A percentile compares a stretch with the other conserved stretches of the same genome.
phyloP scores from a whole-genome alignment of 257 asterid genomes.

The Jasminum sambac region DNA sequence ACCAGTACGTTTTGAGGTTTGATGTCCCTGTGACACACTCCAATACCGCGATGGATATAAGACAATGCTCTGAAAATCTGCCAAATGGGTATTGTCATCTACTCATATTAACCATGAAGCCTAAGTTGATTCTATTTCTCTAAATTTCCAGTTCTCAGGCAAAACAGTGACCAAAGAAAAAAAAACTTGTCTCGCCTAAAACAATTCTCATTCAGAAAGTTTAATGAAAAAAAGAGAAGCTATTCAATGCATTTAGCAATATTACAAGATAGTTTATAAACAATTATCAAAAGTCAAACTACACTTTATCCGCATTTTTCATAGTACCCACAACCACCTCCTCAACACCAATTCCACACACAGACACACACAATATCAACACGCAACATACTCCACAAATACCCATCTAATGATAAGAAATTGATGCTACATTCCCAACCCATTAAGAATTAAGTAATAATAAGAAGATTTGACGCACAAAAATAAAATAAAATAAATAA shows the following conservation, averaged over 20 bases:
- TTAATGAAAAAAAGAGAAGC: no score
- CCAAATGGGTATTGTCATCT: constrained; percentile 25
- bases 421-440: neutral
- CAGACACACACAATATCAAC: neutral
- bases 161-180: neutral
- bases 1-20: constrained; percentile 98
- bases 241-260: no score
- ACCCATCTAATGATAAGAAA: neutral
- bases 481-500: no score
- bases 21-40: constrained; percentile 98
- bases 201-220: neutral
- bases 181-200: neutral
- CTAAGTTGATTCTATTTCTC: constrained; percentile 3
- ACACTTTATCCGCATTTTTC: no score
- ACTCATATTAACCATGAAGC: constrained; percentile 16
- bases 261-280: no score
- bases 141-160: constrained; percentile 15
- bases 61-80: constrained; percentile 96
- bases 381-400: neutral
- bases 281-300: no score
- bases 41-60: constrained; percentile 79
- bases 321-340: no score
- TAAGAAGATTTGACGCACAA: neutral
- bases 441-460: neutral
- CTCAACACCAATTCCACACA: no score